Evolutionary conservation across 2,329 filamentous ascomycete genomes (phyloP).

Genomic region (Moelleriella libera): DNA sequence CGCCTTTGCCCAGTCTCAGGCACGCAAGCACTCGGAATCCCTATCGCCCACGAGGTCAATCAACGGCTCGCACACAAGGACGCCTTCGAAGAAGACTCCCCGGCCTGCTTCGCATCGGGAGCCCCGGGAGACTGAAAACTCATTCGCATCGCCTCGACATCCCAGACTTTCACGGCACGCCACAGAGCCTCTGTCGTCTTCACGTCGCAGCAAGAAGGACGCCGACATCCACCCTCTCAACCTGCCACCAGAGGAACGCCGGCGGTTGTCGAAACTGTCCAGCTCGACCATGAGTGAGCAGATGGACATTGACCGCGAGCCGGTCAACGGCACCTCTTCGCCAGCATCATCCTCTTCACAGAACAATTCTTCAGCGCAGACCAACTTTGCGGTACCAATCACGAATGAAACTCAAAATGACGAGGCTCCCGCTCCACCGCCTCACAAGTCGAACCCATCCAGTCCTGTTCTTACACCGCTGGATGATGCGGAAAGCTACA

Average conservation of each 20-base stretch:
- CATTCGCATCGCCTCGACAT: conserved; percentile 12
- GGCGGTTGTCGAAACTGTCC: conserved; percentile 57
- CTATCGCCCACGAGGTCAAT: conserved; percentile 22
- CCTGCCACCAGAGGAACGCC: conserved; percentile 76
- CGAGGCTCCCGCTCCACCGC: conserved; percentile 51
- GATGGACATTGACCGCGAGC: conserved; percentile 67
- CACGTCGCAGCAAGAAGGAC: conserved; percentile 42
- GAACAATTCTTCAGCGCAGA: conserved; percentile 22
- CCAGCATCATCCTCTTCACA: conserved; percentile 24
- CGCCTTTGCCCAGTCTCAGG: conserved; percentile 21
- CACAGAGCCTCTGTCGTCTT: conserved; percentile 31
- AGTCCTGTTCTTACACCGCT: conserved; percentile 38
- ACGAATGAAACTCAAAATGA: conserved; percentile 30
- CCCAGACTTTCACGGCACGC: conserved; percentile 33
- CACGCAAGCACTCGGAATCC: conserved; percentile 18
- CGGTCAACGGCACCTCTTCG: conserved; percentile 35
- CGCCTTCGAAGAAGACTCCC: conserved; percentile 14
- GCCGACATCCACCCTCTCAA: conserved; percentile 77
- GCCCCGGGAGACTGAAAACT: conserved; percentile 5
- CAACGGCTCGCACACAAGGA: conserved; percentile 15
- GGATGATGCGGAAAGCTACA: conserved; percentile 82
- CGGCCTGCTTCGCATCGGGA: conserved; percentile 17
- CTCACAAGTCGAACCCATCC: conserved; percentile 51
- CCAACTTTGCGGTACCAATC: conserved; percentile 38
- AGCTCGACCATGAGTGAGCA: conserved; percentile 43